These are phyloP conservation scores for Apiospora pterosperma DNA, from an alignment of 2,329 filamentous ascomycete species.

Conservation along the genomic window DNA sequence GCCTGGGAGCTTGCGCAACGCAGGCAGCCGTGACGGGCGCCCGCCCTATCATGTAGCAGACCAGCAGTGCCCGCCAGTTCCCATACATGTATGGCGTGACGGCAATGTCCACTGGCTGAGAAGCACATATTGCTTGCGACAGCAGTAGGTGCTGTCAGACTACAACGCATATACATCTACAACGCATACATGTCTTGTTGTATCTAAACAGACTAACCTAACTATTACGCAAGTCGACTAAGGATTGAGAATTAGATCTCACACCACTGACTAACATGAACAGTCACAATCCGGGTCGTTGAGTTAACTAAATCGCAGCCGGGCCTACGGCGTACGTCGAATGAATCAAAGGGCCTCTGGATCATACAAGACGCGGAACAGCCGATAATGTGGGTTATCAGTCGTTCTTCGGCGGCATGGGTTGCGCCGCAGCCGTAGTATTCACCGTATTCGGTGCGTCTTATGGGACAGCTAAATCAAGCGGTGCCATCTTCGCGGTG, in stretches of 20 bases:
- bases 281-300: not conserved
- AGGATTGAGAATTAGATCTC: not conserved
- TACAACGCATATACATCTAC: not conserved
- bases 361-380: not conserved
- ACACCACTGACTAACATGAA: not conserved
- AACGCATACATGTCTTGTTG: not conserved
- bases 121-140: not conserved
- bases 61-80: not conserved
- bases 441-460: conserved; percentile 48
- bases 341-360: not conserved
- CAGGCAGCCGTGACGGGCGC: not conserved
- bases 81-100: not conserved
- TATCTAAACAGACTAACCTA: not conserved
- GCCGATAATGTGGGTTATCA: not conserved
- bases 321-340: conserved; percentile 40
- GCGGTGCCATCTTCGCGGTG: conserved; percentile 36
- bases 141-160: not conserved
- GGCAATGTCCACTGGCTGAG: not conserved
- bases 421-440: conserved; percentile 43
- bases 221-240: not conserved
- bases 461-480: conserved; percentile 41
- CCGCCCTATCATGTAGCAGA: not conserved
- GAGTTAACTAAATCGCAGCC: conserved; percentile 25
- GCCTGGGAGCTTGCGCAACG: not conserved
- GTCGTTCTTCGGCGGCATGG: conserved; percentile 44